Evolutionary conservation across 257 asterid genomes (phyloP), one percentile per base, ranked within the genome.

Genomic region (Scutellaria galericulata): DNA sequence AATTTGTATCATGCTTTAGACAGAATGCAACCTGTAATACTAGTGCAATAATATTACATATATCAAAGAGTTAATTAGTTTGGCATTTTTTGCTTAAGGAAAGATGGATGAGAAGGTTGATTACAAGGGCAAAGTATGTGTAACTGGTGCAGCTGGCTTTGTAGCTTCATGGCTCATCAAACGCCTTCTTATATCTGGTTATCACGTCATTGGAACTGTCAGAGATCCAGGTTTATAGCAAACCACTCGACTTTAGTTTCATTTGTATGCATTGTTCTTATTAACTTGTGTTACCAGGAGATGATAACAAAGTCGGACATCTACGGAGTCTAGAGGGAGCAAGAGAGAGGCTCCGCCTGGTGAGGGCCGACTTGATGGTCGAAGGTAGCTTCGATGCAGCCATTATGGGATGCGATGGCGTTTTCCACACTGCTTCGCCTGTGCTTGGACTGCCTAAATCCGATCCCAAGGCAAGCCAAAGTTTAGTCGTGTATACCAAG

Each of bases 361-460:
- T 83, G 64, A 88, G 42, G 74, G 98, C 82, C 7, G 93, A 94
- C 47, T 83, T 94, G 5, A 75, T 84, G 78, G 83, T 68, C 15
- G 96, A 89, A 8, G 94, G 98, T 35, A 94, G 99, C 86, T 94
- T 93, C 54, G 95, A 94, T 45, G 83, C 75, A 18, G 90, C 98
- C 7, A 66, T 94, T 20, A 72, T 75, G 77, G 98, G 97, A 0
- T 94, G 97, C 63, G 72, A 78, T 12, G 99, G 96, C 11, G 97
- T 92, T 71, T 94, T 94, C 63, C 99, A 94, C 83, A 88, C 97
- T 7, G 99, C 99, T 39, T 94, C 98, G n/a, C 98, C 99, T 2
- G 98, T 94, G 46, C 68, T 87, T 2, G 90, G 87, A 3, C 55
- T 47, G 13, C 78, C 89, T 1, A 52, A 75, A 3, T 55, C 75